A percentile compares a stretch with the other conserved stretches of the same genome.
These are phyloP conservation scores for Paecilomyces variotii DNA, from an alignment of 2,329 filamentous ascomycete genomes.

Conservation along the genomic window DNA sequence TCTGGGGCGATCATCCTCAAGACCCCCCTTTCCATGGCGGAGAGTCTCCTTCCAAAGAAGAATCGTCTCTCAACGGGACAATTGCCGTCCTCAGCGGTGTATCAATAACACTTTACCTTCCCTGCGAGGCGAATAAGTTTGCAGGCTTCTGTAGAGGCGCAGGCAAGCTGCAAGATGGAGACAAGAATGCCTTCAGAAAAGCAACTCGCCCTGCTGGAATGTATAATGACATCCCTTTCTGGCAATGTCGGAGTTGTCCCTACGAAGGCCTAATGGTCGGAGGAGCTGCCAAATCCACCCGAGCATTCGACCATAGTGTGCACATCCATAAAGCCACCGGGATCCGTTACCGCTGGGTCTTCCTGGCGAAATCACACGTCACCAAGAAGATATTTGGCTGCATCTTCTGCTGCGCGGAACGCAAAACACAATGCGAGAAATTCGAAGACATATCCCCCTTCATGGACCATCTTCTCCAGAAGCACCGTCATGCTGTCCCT, in stretches of 20 bases:
- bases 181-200: constrained; percentile 24
- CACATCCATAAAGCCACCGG: constrained; percentile 21
- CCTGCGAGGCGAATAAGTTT: constrained; percentile 26
- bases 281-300: constrained; percentile 9
- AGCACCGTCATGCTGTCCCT: constrained; percentile 22
- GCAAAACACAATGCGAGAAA: constrained; percentile 22
- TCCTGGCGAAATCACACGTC: constrained; percentile 41
- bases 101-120: constrained; percentile 18
- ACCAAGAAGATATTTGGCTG: constrained; percentile 33
- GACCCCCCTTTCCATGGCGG: background rate
- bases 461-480: constrained; percentile 37
- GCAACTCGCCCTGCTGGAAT: constrained; percentile 18
- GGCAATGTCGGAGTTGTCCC: constrained; percentile 35
- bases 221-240: constrained; percentile 24
- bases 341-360: constrained; percentile 39
- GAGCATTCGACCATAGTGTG: constrained; percentile 21
- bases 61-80: background rate
- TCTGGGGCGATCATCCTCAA: background rate
- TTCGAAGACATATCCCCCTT: constrained; percentile 35
- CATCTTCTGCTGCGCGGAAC: constrained; percentile 39
- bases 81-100: constrained; percentile 1
- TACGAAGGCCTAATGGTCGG: constrained; percentile 32
- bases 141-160: constrained; percentile 41
- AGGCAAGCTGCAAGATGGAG: constrained; percentile 29
- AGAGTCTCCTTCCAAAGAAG: background rate